phyloP scores from a whole-genome alignment of 768 basidiomycete genomes.

The Gyrodon lividus region DNA sequence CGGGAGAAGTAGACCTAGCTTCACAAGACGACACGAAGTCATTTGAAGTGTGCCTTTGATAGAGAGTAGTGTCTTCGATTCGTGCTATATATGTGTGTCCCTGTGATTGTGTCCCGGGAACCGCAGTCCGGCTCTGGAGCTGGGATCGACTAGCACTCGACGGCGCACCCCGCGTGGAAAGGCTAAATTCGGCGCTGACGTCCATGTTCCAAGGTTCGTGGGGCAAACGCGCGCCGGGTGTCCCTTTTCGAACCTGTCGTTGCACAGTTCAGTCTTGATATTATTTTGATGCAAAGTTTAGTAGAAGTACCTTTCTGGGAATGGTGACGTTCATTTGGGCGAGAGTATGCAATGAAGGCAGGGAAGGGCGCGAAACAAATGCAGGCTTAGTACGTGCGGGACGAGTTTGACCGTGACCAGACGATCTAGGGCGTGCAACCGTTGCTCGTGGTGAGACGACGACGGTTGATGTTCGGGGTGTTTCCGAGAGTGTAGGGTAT shows the following conservation, averaged over 20 bases:
- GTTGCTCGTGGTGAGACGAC: slow-evolving; percentile 14
- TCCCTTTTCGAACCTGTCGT: slow-evolving; percentile 39
- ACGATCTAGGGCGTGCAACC: slow-evolving; percentile 32
- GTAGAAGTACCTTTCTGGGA: slow-evolving; percentile 37
- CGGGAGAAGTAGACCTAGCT: slow-evolving; percentile 6
- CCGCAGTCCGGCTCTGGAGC: background rate
- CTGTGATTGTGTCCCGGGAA: background rate
- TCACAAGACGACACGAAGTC: slow-evolving; percentile 8
- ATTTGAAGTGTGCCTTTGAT: slow-evolving; percentile 1
- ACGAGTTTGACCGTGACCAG: slow-evolving; percentile 33
- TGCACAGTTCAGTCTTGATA: background rate
- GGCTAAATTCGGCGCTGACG: slow-evolving; percentile 14
- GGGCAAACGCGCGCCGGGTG: slow-evolving; percentile 42
- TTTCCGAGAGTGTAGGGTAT: slow-evolving; percentile 9
- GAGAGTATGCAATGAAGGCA: slow-evolving; percentile 42
- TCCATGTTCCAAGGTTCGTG: slow-evolving; percentile 42
- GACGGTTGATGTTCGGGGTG: slow-evolving; percentile 9
- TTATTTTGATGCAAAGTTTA: background rate
- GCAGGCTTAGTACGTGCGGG: slow-evolving; percentile 44
- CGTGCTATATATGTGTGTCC: background rate
- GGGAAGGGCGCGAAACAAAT: slow-evolving; percentile 39
- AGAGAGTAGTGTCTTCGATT: background rate
- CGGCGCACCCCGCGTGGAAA: slow-evolving; percentile 2
- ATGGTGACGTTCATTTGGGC: slow-evolving; percentile 35
- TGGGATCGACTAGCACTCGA: background rate